Conservation (phyloP, 2,329 filamentous ascomycete genomes). For the Fonsecaea pedrosoi region DNA sequence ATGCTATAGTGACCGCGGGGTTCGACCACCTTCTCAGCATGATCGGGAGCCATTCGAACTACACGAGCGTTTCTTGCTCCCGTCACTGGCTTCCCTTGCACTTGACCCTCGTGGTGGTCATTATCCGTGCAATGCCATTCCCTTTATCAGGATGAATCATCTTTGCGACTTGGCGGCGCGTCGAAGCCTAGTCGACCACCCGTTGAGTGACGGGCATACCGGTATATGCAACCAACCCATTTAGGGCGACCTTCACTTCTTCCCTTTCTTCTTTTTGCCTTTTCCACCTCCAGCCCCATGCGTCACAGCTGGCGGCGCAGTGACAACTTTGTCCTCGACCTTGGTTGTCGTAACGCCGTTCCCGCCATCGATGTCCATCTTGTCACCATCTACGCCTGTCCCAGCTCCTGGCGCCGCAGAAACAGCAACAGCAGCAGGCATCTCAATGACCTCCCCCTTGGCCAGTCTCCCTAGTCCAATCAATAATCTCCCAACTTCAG, state of each 20-base stretch:
- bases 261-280: constrained; percentile 39
- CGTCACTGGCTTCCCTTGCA: not conserved
- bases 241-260: constrained; percentile 33
- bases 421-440: constrained; percentile 41
- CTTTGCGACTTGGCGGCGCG: not conserved
- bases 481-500: constrained; percentile 85
- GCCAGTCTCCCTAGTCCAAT: constrained; percentile 76
- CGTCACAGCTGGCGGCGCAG: constrained; percentile 26
- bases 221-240: not conserved
- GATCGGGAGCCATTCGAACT: not conserved
- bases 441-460: constrained; percentile 66
- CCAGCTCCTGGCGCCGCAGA: constrained; percentile 43
- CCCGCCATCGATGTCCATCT: constrained; percentile 38
- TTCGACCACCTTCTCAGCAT: not conserved
- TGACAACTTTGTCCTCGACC: constrained; percentile 29
- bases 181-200: not conserved
- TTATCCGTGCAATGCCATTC: not conserved
- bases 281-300: constrained; percentile 31
- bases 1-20: not conserved
- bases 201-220: not conserved
- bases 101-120: not conserved
- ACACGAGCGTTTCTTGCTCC: not conserved
- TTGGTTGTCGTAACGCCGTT: constrained; percentile 15
- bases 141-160: not conserved
- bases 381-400: constrained; percentile 32